These are phyloP conservation scores for Hanseniaspora guilliermondii DNA, from an alignment of 805 yeast species.

Conservation along the genomic window DNA sequence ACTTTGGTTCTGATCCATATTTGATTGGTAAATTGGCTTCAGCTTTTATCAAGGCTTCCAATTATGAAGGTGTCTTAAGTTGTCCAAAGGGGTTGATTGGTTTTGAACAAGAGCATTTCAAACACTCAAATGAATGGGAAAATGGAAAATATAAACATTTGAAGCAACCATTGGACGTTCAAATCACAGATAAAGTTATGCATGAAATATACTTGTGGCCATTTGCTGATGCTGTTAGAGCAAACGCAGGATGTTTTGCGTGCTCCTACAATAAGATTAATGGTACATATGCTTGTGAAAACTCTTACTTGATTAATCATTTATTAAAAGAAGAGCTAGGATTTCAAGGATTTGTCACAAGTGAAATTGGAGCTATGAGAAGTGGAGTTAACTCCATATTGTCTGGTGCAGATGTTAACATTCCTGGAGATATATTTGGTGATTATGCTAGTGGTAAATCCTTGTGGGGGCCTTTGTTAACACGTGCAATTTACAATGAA, in stretches of 20 bases:
- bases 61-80: constrained; percentile 46
- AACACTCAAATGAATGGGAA: constrained; percentile 42
- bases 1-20: constrained; percentile 51
- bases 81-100: constrained; percentile 47
- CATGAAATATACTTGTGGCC: constrained; percentile 57
- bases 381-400: constrained; percentile 44
- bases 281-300: constrained; percentile 48
- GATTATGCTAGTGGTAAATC: constrained; percentile 43
- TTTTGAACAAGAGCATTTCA: constrained; percentile 50
- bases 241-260: constrained; percentile 52
- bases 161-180: constrained; percentile 36
- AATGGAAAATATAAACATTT: constrained; percentile 36
- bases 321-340: constrained; percentile 50
- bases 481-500: constrained; percentile 43
- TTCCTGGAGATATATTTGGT: constrained; percentile 49
- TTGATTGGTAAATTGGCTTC: constrained; percentile 45
- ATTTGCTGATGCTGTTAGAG: constrained; percentile 47
- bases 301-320: constrained; percentile 41
- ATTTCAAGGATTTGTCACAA: constrained; percentile 54
- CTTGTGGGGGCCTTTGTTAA: constrained; percentile 45
- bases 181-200: constrained; percentile 48
- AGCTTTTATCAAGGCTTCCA: constrained; percentile 42
- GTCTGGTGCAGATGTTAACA: constrained; percentile 52
- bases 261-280: constrained; percentile 48
- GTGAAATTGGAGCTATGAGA: constrained; percentile 58